phyloP scores from a whole-genome alignment of 306 rosid species.

The Astragalus glycyphyllos region DNA sequence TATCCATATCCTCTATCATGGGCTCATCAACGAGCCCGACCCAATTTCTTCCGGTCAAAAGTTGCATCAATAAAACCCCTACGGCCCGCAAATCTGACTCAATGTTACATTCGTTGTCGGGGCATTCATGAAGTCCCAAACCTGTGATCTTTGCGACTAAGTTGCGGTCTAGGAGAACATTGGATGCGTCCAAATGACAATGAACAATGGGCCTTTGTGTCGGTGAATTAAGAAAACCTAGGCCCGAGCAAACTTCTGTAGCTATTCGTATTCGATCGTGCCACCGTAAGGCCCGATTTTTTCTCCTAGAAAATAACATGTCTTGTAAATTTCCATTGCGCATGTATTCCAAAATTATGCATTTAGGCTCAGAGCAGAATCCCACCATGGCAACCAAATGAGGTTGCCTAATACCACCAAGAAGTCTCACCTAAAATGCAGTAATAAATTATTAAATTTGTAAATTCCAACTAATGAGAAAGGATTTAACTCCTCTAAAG shows the following conservation, averaged over 20 bases:
- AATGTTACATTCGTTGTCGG: conserved; percentile 10
- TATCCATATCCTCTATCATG: conserved; percentile 39
- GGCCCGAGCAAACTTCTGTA: conserved; percentile 60
- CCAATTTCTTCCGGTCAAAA: conserved; percentile 64
- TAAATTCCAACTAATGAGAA: neutral
- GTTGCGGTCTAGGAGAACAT: conserved; percentile 69
- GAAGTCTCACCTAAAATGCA: conserved; percentile 64
- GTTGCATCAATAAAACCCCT: conserved; percentile 59
- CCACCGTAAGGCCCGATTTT: conserved; percentile 60
- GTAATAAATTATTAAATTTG: neutral
- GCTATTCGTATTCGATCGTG: conserved; percentile 62
- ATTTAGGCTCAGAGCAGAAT: conserved; percentile 62
- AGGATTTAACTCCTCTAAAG: too few relatives aligned
- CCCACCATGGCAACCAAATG: conserved; percentile 73
- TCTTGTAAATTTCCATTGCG: conserved; percentile 68
- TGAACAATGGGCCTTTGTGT: conserved; percentile 55
- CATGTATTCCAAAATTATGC: conserved; percentile 74
- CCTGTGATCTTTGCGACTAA: conserved; percentile 65
- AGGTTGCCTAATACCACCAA: conserved; percentile 71
- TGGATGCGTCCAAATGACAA: conserved; percentile 55
- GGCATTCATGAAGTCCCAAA: conserved; percentile 47
- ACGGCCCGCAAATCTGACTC: conserved; percentile 55
- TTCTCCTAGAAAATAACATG: conserved; percentile 51
- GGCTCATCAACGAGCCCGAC: conserved; percentile 58
- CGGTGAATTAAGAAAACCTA: conserved; percentile 57